Conservation (phyloP, 1,284 basidiomycete genomes). For the Cryptococcus sp. region DNA sequence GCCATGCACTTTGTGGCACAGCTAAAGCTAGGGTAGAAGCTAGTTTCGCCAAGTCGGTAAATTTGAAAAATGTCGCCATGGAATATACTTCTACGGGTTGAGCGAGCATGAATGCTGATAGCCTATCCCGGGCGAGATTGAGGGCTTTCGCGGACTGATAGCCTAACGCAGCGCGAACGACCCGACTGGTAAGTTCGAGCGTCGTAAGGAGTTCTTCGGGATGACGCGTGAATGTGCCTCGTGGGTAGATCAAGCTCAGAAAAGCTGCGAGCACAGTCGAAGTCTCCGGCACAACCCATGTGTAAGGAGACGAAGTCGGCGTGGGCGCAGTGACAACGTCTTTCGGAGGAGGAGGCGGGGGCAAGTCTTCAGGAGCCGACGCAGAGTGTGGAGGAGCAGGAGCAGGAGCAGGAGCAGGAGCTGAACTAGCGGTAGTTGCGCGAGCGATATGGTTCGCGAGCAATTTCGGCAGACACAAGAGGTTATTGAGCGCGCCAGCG, state of each 20-base stretch:
- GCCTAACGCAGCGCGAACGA: conserved; percentile 41
- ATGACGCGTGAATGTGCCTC: conserved; percentile 21
- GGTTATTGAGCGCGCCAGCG: conserved; percentile 14
- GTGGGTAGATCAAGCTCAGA: conserved; percentile 41
- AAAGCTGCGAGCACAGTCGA: conserved; percentile 35
- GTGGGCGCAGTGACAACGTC: conserved; percentile 34
- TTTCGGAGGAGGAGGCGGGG: conserved; percentile 21
- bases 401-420: background rate
- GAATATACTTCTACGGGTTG: conserved; percentile 35
- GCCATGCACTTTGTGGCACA: conserved; percentile 22
- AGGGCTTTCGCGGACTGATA: conserved; percentile 41
- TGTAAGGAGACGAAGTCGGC: conserved; percentile 37
- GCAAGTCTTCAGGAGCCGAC: background rate
- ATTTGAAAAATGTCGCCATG: conserved; percentile 38
- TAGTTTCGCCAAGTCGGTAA: conserved; percentile 36
- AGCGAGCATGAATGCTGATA: conserved; percentile 17
- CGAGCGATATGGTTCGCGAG: conserved; percentile 20
- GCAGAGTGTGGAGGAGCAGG: background rate
- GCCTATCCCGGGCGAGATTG: conserved; percentile 21
- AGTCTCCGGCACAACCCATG: conserved; percentile 41
- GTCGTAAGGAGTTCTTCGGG: conserved; percentile 14
- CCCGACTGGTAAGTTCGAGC: conserved; percentile 30
- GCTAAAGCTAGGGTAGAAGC: conserved; percentile 22
- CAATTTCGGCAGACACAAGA: conserved; percentile 34
- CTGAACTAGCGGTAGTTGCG: conserved; percentile 1